Conservation (phyloP, 2,329 filamentous ascomycete genomes). For the Penicillium sp. region DNA sequence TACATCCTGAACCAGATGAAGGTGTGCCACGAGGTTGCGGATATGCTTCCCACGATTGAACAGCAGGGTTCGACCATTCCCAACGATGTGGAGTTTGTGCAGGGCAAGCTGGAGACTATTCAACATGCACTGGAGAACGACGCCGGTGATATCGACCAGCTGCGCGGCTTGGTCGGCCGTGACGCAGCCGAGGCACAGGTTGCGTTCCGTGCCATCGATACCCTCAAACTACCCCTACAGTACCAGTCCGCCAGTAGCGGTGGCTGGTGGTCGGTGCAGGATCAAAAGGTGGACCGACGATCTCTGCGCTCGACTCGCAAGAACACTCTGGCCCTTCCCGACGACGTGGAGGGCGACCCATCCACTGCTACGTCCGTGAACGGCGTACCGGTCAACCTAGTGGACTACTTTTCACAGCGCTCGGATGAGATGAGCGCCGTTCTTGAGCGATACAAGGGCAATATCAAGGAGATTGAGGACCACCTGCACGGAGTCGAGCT, state of each 20-base stretch:
- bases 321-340: conserved; percentile 46
- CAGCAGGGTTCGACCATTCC: conserved; percentile 60
- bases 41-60: conserved; percentile 60
- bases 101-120: conserved; percentile 57
- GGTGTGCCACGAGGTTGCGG: conserved; percentile 67
- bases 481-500: conserved; percentile 61
- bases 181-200: conserved; percentile 67
- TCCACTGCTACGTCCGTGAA: conserved; percentile 42
- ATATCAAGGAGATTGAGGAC: conserved; percentile 60
- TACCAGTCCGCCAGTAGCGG: conserved; percentile 50
- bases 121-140: conserved; percentile 60
- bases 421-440: conserved; percentile 58
- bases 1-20: conserved; percentile 75
- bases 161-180: conserved; percentile 55
- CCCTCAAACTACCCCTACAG: conserved; percentile 63
- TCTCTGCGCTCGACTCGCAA: conserved; percentile 39
- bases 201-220: conserved; percentile 68
- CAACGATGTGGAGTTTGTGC: conserved; percentile 60
- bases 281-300: conserved; percentile 38
- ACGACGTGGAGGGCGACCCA: conserved; percentile 40
- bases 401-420: conserved; percentile 59
- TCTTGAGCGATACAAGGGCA: conserved; percentile 54
- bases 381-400: conserved; percentile 55
- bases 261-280: conserved; percentile 39
- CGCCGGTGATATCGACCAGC: conserved; percentile 54